Percentiles rank a stretch among this genome's conserved stretches.
Evolutionary conservation across 495 filamentous ascomycete species (phyloP).

Genomic region (Lasiosphaeris hirsuta): DNA sequence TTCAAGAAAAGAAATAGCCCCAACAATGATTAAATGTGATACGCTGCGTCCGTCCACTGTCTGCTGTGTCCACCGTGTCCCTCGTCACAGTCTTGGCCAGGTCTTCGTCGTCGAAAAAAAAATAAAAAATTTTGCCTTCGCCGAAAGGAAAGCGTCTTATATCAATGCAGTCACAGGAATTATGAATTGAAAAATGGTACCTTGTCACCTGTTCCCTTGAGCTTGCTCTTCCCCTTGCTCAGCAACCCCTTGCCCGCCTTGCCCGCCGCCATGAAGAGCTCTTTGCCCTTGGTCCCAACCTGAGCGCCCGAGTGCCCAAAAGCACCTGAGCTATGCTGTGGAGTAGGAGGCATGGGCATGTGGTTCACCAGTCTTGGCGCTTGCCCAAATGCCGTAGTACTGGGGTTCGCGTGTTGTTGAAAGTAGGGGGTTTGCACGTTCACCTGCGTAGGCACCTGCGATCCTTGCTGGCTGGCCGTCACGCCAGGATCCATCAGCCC

Average conservation of each 20-base stretch:
- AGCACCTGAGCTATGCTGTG: conserved; percentile 23
- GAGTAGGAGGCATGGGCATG: conserved; percentile 26
- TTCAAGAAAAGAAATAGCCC: conserved; percentile 1
- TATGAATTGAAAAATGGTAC: conserved; percentile 55
- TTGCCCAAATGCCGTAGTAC: conserved; percentile 11
- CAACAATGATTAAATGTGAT: conserved; percentile 4
- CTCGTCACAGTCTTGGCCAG: conserved; percentile 8
- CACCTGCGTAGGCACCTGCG: conserved; percentile 12
- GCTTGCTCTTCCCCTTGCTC: conserved; percentile 79
- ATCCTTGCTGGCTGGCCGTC: conserved; percentile 28
- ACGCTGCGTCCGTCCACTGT: background rate
- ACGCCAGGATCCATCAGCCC: conserved; percentile 22
- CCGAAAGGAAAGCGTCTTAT: background rate
- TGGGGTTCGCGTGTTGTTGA: conserved; percentile 43
- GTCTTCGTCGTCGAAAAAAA: background rate
- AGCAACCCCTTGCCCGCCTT: conserved; percentile 84
- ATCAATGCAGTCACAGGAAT: background rate
- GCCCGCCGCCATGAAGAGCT: conserved; percentile 76
- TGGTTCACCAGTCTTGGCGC: conserved; percentile 22
- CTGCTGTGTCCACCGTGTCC: background rate
- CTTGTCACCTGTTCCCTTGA: conserved; percentile 71
- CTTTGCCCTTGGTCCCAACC: conserved; percentile 75
- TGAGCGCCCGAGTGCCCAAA: conserved; percentile 43
- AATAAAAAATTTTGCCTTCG: background rate
- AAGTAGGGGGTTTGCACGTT: conserved; percentile 47